A percentile compares a stretch with the other conserved stretches of the same genome.
phyloP scores from a whole-genome alignment of 148 eudicot species.

The Vaccinium corymbosum region DNA sequence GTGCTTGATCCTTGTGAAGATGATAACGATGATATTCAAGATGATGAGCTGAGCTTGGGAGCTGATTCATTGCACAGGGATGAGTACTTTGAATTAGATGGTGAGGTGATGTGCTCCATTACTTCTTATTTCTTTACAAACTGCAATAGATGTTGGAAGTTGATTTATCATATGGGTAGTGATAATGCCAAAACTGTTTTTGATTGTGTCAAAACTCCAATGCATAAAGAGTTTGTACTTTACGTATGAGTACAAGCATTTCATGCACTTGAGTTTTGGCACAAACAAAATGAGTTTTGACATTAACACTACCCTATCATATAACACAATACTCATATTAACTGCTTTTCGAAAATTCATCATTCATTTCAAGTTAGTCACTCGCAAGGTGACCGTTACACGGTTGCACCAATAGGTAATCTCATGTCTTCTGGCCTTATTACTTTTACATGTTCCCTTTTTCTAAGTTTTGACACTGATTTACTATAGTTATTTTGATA shows the following conservation, averaged over 20 bases:
- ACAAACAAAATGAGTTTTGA: too few species aligned
- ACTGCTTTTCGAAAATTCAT: conserved; percentile 2
- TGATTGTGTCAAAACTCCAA: too few species aligned
- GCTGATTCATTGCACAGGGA: conserved; percentile 65
- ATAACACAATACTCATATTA: background rate
- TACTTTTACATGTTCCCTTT: conserved; percentile 3
- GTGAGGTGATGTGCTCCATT: conserved; percentile 41
- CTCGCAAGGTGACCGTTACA: conserved; percentile 55
- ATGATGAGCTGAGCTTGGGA: conserved; percentile 72
- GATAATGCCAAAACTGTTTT: too few species aligned
- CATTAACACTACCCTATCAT: background rate
- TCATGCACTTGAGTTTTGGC: too few species aligned
- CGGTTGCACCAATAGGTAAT: conserved; percentile 68
- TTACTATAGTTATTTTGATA: conserved; percentile 19
- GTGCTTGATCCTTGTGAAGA: conserved; percentile 97
- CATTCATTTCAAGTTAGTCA: conserved; percentile 46
- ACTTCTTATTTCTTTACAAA: background rate
- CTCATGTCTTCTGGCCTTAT: conserved; percentile 12
- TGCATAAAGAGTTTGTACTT: too few species aligned
- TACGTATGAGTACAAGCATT: too few species aligned
- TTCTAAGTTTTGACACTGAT: background rate
- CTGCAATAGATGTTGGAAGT: background rate
- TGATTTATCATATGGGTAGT: background rate
- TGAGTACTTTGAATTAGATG: conserved; percentile 55
- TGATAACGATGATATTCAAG: conserved; percentile 64